Evolutionary conservation across 2,329 filamentous ascomycete species (phyloP), one percentile per base, ranked within the genome.

Genomic region (Xenoacremonium recifei): DNA sequence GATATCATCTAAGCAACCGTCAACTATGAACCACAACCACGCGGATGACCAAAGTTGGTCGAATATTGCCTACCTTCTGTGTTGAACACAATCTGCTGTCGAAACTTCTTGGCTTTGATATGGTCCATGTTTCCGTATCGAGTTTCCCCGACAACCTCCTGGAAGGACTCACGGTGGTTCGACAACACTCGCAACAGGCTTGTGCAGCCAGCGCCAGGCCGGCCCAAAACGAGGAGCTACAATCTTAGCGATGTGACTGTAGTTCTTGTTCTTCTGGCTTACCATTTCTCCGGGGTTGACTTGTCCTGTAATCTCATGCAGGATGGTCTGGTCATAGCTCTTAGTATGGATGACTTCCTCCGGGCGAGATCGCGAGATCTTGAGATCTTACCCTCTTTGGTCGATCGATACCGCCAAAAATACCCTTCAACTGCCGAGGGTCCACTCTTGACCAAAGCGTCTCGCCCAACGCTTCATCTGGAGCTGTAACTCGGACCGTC

Each of bases 211-310:
- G 62, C 53, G 2, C 60, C 61, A 12, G 60, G 62, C 16, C 60
- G 50, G 7, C 61, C 61, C 7, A 64, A 49, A 12, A 64, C 62
- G 4, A 64, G 49, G 5, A 64, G 49, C 60, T 60, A 23, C 10
- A 32, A 20, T 13, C 32, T 37, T 17, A 36, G 32, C 37, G 12
- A 19, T 19, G n/a, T 7, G 9, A 7, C 23, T 27, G 23, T 7
- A 27, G 9, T 27, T 7, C 15, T 5, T 5, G 17, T 5, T 9
- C 10, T 19, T 18, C 20, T 10, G 5, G 39, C 53, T 27, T 60
- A 70, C 67, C 67, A 69, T 71, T 44, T 71, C 68, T 1, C 68
- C 68, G 0, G 68, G 68, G 4, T 59, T 60, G 1, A 70, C 64
- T 39, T 70, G 68, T 1, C 67, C 67, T 16, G 53, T 63, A 2